phyloP scores from a whole-genome alignment of 371 early-diverging fungal species.

The Capillidium rhysosporum region DNA sequence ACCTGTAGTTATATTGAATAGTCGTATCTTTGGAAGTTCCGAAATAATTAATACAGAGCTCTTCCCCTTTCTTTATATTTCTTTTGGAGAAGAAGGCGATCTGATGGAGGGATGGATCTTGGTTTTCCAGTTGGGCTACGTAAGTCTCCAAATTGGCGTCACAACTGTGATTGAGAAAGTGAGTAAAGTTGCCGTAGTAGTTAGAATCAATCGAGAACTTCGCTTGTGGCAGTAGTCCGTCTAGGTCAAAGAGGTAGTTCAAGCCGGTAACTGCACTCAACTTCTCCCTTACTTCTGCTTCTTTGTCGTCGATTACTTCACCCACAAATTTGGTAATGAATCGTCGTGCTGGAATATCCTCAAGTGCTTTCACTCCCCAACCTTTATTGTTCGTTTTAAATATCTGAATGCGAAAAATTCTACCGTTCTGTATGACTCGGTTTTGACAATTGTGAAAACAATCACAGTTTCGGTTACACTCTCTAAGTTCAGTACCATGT shows the following conservation, averaged over 20 bases:
- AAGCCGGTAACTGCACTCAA: conserved; percentile 19
- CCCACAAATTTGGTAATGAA: conserved; percentile 45
- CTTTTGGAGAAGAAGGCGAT: conserved; percentile 40
- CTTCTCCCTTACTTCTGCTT: conserved; percentile 22
- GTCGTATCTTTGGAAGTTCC: background rate
- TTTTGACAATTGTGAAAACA: conserved; percentile 33
- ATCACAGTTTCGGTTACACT: conserved; percentile 39
- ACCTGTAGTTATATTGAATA: too few relatives aligned
- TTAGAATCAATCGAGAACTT: conserved; percentile 34
- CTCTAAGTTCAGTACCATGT: conserved; percentile 22
- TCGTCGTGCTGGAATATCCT: conserved; percentile 20
- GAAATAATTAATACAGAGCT: conserved; percentile 15
- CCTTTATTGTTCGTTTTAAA: conserved; percentile 28
- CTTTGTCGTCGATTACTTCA: conserved; percentile 28
- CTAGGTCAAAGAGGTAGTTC: conserved; percentile 41
- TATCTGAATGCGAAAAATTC: conserved; percentile 25
- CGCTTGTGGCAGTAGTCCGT: conserved; percentile 12
- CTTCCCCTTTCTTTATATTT: conserved; percentile 30
- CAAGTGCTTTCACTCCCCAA: conserved; percentile 34
- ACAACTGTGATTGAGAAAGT: conserved; percentile 57
- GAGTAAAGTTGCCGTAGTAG: conserved; percentile 35
- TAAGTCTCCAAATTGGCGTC: conserved; percentile 29
- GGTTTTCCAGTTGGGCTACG: conserved; percentile 23
- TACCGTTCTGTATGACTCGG: conserved; percentile 41
- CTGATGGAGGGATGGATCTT: conserved; percentile 22